Percentiles rank a stretch among this genome's conserved stretches.
Evolutionary conservation across 257 asterid species (phyloP).

Genomic region (Nicotiana undulata): DNA sequence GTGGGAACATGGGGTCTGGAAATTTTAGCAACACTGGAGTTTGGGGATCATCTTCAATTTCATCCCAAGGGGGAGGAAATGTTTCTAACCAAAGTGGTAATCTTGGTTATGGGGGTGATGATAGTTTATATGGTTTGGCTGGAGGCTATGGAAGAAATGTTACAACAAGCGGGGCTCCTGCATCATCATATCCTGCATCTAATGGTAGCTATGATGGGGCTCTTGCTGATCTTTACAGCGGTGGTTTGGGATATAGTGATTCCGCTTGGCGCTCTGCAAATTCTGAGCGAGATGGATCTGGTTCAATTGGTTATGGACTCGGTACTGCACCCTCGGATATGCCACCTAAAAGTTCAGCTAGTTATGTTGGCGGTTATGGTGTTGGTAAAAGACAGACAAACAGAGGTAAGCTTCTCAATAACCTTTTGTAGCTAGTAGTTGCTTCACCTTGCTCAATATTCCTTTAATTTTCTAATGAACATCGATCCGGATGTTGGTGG

Average conservation of each 20-base stretch:
- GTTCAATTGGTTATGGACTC: slow-evolving; percentile 15
- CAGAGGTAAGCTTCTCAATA: slow-evolving; percentile 14
- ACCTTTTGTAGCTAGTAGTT: background rate
- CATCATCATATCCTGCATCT: slow-evolving; percentile 17
- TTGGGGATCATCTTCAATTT: slow-evolving; percentile 17
- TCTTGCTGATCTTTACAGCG: slow-evolving; percentile 18
- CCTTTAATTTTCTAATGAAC: background rate
- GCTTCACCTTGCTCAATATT: background rate
- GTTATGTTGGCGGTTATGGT: slow-evolving; percentile 19
- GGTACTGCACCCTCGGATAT: slow-evolving; percentile 14
- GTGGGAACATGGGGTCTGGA: slow-evolving; percentile 13
- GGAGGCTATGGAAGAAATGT: slow-evolving; percentile 19
- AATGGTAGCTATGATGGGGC: slow-evolving; percentile 21
- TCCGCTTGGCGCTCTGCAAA: slow-evolving; percentile 15
- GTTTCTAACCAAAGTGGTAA: slow-evolving; percentile 17
- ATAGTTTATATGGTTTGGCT: slow-evolving; percentile 13
- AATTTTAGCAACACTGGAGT: slow-evolving; percentile 15
- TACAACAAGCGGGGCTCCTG: slow-evolving; percentile 8
- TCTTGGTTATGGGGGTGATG: slow-evolving; percentile 19
- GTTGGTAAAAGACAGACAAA: slow-evolving; percentile 15
- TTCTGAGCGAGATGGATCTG: slow-evolving; percentile 18
- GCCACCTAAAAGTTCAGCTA: slow-evolving; percentile 16
- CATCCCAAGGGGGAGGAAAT: slow-evolving; percentile 17
- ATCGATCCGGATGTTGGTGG: background rate
- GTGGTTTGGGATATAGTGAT: slow-evolving; percentile 14